Base-by-base conservation (phyloP, 139 green algal species). In the Coelastrella sp. region DNA sequence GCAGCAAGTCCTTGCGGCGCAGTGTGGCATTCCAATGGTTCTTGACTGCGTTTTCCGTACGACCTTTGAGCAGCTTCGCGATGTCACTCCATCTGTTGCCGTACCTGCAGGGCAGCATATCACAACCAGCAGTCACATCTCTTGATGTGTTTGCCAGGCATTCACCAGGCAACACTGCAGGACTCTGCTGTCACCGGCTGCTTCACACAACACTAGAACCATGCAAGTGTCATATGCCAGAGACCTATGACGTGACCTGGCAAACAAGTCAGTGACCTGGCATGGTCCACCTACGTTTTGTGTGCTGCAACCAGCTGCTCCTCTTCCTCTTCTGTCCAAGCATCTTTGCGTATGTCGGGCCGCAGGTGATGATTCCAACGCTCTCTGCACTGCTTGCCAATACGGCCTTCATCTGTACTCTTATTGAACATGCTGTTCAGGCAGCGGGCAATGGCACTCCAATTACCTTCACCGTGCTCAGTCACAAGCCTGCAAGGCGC, bases 1-100 rank as follows among this genome's bases (percentile, higher is more conserved):
- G 58, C 20, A 71, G 20, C 68, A 73, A 56, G 82, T 94, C 92
- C 80, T 94, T 95, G n/a, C 91, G 90, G 32, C 94, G 90, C 74
- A 97, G 90, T 32, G 95, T 98, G 13, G 95, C 94, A 85, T 98
- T 97, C 95, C 96, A 97, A 90, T 97, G 95, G 94, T 98, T 98
- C 88, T 98, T 98, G 17, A 98, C 96, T 17, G 96, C 93, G 66
- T 98, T 92, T 82, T 94, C 92, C 6, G 91, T 94, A 14, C 93
- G 60, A 1, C 91, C 93, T 3, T 73, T 54, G 61, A 95, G 89
- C 66, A 88, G 47, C 77, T 92, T 91, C 7, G 91, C 91, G 17
- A 94, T 94, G 74, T 94, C 93, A 17, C 84, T 92, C 93, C 93
- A 95, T 54, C 87, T 74, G 87, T 94, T 94, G 68, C 93, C 93